Evolutionary conservation across 306 rosid genomes (phyloP).

Genomic region (Amphicarpaea edgeworthii): DNA sequence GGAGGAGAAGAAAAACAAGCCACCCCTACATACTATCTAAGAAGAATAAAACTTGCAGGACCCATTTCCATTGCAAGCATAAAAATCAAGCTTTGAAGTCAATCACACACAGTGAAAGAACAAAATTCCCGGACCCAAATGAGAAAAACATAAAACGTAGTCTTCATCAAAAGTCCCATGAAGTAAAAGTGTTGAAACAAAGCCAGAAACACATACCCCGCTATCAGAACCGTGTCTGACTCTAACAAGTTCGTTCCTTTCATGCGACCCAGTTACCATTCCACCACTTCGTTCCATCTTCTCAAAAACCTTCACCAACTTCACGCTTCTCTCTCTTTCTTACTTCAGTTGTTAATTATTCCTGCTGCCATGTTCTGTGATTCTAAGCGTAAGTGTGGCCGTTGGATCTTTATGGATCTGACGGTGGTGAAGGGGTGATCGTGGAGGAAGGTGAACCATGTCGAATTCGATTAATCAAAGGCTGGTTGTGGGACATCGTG

Average conservation of each 20-base stretch:
- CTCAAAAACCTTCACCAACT: slow-evolving; percentile 56
- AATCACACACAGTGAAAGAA: slow-evolving; percentile 14
- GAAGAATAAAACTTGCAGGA: slow-evolving; percentile 21
- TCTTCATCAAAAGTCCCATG: not conserved
- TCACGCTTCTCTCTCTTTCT: slow-evolving; percentile 41
- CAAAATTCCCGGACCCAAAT: not conserved
- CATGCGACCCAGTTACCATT: slow-evolving; percentile 85
- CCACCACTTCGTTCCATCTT: slow-evolving; percentile 79
- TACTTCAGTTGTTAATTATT: slow-evolving; percentile 12
- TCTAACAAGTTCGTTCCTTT: slow-evolving; percentile 84
- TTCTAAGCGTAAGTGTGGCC: slow-evolving; percentile 20
- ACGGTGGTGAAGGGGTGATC: slow-evolving; percentile 41
- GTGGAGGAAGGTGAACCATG: slow-evolving; percentile 74
- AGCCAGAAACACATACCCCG: slow-evolving; percentile 62
- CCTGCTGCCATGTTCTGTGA: slow-evolving; percentile 48
- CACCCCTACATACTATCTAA: slow-evolving; percentile 1
- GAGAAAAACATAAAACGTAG: not conserved
- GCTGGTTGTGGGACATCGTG: slow-evolving; percentile 60
- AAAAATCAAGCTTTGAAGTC: slow-evolving; percentile 34
- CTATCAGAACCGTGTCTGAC: slow-evolving; percentile 79
- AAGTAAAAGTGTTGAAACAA: slow-evolving; percentile 15
- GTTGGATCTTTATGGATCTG: slow-evolving; percentile 44
- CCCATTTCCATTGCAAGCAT: slow-evolving; percentile 39
- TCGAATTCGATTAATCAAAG: slow-evolving; percentile 65
- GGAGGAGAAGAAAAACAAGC: slow-evolving; percentile 3